Evolutionary conservation across 2,329 filamentous ascomycete species (phyloP).

Genomic region (Chrysoporthe austroafricana): DNA sequence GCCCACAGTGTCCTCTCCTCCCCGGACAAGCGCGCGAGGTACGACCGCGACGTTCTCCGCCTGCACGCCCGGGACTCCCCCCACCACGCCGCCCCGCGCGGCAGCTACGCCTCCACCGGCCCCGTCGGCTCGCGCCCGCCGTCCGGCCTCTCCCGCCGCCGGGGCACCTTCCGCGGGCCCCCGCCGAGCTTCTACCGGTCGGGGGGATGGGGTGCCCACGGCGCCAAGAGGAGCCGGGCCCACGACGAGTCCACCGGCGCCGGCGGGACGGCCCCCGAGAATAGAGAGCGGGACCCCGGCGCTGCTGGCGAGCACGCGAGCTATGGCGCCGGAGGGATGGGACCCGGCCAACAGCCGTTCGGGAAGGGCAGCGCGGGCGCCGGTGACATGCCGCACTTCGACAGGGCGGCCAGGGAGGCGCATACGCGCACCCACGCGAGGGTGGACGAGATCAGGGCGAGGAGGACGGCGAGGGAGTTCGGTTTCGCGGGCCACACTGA

Average conservation of each 20-base stretch:
- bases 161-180: slow-evolving; percentile 79
- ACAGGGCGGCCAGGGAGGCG: slow-evolving; percentile 62
- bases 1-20: slow-evolving; percentile 80
- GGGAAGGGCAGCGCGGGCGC: slow-evolving; percentile 36
- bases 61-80: slow-evolving; percentile 40
- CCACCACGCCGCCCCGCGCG: slow-evolving; percentile 37
- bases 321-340: slow-evolving; percentile 55
- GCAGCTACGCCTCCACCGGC: slow-evolving; percentile 56
- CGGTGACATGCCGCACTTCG: slow-evolving; percentile 75
- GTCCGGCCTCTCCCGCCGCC: slow-evolving; percentile 76
- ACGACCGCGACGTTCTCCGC: slow-evolving; percentile 73
- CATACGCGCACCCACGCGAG: slow-evolving; percentile 76
- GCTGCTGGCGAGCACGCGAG: slow-evolving; percentile 34
- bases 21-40: slow-evolving; percentile 73
- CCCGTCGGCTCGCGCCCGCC: slow-evolving; percentile 78
- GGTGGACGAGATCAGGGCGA: slow-evolving; percentile 55
- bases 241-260: slow-evolving; percentile 47
- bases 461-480: slow-evolving; percentile 43
- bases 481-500: slow-evolving; percentile 40
- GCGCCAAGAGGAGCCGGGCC: slow-evolving; percentile 60
- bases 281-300: slow-evolving; percentile 6
- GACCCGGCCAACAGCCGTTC: slow-evolving; percentile 58
- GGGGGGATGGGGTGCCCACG: slow-evolving; percentile 75
- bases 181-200: slow-evolving; percentile 86
- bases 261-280: slow-evolving; percentile 10